Evolutionary conservation across 2,329 filamentous ascomycete species (phyloP), one percentile per base, ranked within the genome.

Genomic region (Xylaria sp.): DNA sequence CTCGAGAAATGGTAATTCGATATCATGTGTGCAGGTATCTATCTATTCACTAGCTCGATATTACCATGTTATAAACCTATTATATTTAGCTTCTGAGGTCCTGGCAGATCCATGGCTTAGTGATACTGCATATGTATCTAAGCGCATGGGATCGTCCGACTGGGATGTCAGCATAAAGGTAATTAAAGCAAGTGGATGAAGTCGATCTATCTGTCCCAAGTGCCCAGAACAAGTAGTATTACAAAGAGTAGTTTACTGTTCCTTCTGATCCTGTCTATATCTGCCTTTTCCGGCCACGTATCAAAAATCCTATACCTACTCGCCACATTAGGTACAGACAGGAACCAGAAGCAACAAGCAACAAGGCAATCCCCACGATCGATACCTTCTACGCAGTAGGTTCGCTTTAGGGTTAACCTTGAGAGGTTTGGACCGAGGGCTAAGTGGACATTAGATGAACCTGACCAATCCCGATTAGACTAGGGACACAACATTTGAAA

Each of bases 151-250:
- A 27, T n/a, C n/a, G n/a, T n/a, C n/a, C 33, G 11, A 38, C 56
- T 49, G 11, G 62, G 44, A 54, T 54, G 49, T 49, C 20, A 55
- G 62, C 62, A 65, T 65, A 29, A 65, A 44, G 56, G 62, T 65
- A 61, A 65, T 65, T 61, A 65, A 60, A 65, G 33, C 27, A 13
- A 39, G n/a, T 38, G 47, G 42, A n/a, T 31, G 38, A 59, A 38
- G 29, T 44, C 20, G 31, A 9, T 7, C 27, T 45, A 58, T 56
- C 27, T 45, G 51, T 56, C 33, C 15, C 31, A 20, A 11, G 4
- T 13, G n/a, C n/a, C 42, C 10, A 56, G 38, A 11, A 22, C 33
- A 45, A 7, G 33, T 3, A n/a, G 39, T 29, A 47, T 47, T 22
- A 22, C 22, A 22, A 49, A 20, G 27, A 44, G 27, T 55, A 29